Evolutionary conservation across 139 green algal species (phyloP), one percentile per base, ranked within the genome.

Genomic region (Tetraselmis striata): DNA sequence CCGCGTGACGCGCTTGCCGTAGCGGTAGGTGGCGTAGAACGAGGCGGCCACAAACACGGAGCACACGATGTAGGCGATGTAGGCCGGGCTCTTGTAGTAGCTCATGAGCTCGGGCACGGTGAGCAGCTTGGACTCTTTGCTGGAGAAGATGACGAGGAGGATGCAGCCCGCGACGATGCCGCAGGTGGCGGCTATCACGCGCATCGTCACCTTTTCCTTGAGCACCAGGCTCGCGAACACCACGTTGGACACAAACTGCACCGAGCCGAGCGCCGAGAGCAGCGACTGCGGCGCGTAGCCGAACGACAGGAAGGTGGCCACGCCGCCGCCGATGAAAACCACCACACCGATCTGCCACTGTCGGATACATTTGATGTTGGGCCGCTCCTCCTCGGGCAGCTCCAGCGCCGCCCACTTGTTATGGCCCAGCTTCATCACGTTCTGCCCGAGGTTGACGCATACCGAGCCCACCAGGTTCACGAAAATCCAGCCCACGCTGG

Each of bases 221-320:
- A 96, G 86, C 23, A 98, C 90, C 1, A 93, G 86, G 1, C 80
- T 90, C 0, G 92, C 91, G 85, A 98, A 98, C 0, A 93, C 30
- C 0, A 97, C 92, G 85, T 98, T 98, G 30, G 90, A 92, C 0
- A 98, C 86, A 83, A 98, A 98, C 81, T 98, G 93, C 1, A 98
- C 85, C 29, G 88, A 91, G 1, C 94, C 94, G 26, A 98, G 88
- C 1, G 93, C 93, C 0, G 93, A 87, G 30, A 98, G 89, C 28
- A 97, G 87, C 1, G 92, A 96, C 81, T 97, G 94, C 1, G 94
- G 93, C 26, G 94, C 94, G 89, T 93, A 97, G 18, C 87, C 93
- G 83, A 95, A 94, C 0, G 92, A 96, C 0, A 90, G 81, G 75
- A 96, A 96, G 77, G 95, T 97, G 2, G 89, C 80, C 2, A 95